Base-by-base conservation (phyloP, 805 yeast species). In the Kodamaea hsintzibuensis region DNA sequence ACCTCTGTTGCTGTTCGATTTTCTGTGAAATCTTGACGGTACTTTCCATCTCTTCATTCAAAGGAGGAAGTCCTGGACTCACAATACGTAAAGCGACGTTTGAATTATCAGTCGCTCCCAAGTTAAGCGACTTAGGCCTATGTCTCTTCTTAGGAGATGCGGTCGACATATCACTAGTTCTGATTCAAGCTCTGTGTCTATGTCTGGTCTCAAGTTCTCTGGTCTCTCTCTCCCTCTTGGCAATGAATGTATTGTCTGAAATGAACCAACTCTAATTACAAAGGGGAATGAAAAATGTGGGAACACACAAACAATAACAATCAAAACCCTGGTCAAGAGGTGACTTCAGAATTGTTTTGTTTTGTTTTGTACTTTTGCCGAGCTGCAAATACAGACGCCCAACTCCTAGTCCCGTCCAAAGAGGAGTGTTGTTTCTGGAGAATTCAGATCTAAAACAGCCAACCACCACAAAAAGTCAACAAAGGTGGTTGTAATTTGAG, bases 41-140 rank as follows among this genome's bases (percentile, higher is more conserved):
- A 30, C 62, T 47, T 14, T 62, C 65, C 74, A 71, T 70, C 51
- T 70, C 73, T 35, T 62, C 63, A 55, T 55, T 65, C 37, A 70
- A 55, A 8, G 63, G 62, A 1, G 73, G 72, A 22, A 70, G 58
- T 1, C 75, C 74, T 9, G 75, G 75, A 52, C 68, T 61, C 6
- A 71, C 74, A 16, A 71, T 66, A 19, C 75, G 59, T 35, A 71
- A 55, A 3, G 75, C 75, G 27, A 68, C 57, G 46, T 69, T 68
- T 12, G 66, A 52, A 49, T 64, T 61, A 17, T 53, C 46, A 9
- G 44, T 22, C 45, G 30, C 27, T 5, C 35, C 35, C 40, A 62
- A 57, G 30, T 61, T 51, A 42, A 65, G 58, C 30, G 66, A 58
- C 44, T 52, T 48, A 4, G 70, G 68, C 30, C 67, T 57, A 51